Evolutionary conservation across 2,329 filamentous ascomycete genomes (phyloP).

Genomic region (Tympanopsis confertula): DNA sequence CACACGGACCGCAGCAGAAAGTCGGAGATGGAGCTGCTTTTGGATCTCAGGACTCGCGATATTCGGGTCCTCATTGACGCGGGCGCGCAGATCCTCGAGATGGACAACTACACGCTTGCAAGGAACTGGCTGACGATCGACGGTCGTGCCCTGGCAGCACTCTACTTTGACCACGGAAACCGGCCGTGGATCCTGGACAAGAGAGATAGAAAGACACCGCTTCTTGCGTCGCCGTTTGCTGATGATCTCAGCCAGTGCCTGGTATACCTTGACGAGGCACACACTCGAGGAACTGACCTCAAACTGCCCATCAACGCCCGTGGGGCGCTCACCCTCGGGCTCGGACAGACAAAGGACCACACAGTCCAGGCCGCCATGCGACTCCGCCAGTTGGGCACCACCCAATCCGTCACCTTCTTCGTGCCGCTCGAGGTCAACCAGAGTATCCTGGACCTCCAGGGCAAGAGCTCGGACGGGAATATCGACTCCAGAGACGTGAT

Average conservation of each 20-base stretch:
- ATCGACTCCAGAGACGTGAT: conserved; percentile 31
- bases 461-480: conserved; percentile 8
- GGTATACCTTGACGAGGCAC: conserved; percentile 48
- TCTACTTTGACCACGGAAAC: conserved; percentile 39
- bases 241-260: conserved; percentile 38
- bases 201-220: conserved; percentile 20
- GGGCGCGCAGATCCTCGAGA: conserved; percentile 52
- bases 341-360: conserved; percentile 46
- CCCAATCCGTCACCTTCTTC: conserved; percentile 29
- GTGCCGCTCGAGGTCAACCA: conserved; percentile 34
- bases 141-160: conserved; percentile 27
- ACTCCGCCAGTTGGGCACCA: conserved; percentile 41
- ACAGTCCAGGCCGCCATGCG: conserved; percentile 57
- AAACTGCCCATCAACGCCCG: conserved; percentile 32
- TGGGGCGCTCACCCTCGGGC: conserved; percentile 43
- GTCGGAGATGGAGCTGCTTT: conserved; percentile 31
- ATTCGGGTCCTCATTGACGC: conserved; percentile 52
- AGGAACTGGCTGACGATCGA: conserved; percentile 37
- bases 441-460: conserved; percentile 27
- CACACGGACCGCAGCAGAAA: conserved; percentile 20
- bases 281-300: conserved; percentile 49
- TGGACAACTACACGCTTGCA: conserved; percentile 37
- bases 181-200: conserved; percentile 30
- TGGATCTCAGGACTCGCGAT: conserved; percentile 14
- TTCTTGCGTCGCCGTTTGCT: conserved; percentile 40